Evolutionary conservation across 352 stramenopile species (phyloP).

Genomic region (Pythium myriotylum): DNA sequence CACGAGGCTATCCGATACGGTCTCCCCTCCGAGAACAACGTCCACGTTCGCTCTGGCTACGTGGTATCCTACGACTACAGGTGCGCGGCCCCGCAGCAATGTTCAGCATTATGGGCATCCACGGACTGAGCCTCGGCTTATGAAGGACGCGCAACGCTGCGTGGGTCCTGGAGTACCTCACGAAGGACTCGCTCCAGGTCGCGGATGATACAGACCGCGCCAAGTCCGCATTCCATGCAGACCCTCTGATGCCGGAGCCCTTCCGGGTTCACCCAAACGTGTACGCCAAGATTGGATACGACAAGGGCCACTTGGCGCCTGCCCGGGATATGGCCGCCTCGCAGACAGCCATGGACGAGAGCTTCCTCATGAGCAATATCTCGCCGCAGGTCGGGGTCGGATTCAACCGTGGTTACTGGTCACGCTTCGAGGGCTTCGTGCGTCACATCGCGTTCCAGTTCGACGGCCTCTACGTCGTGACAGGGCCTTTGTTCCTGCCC

Average conservation of each 20-base stretch:
- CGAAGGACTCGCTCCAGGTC: constrained; percentile 63
- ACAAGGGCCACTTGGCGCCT: constrained; percentile 94
- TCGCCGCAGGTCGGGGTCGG: constrained; percentile 89
- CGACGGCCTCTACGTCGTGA: constrained; percentile 90
- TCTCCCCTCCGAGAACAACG: constrained; percentile 62
- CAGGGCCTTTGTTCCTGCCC: constrained; percentile 93
- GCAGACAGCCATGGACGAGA: constrained; percentile 90
- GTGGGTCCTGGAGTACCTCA: constrained; percentile 88
- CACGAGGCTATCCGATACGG: constrained; percentile 81
- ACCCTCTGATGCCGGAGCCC: constrained; percentile 61
- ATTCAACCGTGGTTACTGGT: constrained; percentile 91
- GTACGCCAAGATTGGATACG: constrained; percentile 92
- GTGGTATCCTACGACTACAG: constrained; percentile 86
- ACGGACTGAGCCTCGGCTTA: not conserved
- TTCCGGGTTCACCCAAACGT: constrained; percentile 89
- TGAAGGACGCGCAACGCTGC: constrained; percentile 77
- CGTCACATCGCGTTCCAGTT: constrained; percentile 80
- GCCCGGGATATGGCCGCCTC: constrained; percentile 88
- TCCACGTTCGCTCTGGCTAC: constrained; percentile 78
- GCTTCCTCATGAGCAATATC: constrained; percentile 96
- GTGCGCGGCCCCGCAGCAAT: constrained; percentile 26
- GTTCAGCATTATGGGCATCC: not conserved
- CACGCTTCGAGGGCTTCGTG: constrained; percentile 85
- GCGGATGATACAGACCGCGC: constrained; percentile 72
- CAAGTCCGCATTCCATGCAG: constrained; percentile 89